Evolutionary conservation across 208 protist genomes (phyloP), one percentile per base, ranked within the genome.

Genomic region (Acanthamoeba quina): DNA sequence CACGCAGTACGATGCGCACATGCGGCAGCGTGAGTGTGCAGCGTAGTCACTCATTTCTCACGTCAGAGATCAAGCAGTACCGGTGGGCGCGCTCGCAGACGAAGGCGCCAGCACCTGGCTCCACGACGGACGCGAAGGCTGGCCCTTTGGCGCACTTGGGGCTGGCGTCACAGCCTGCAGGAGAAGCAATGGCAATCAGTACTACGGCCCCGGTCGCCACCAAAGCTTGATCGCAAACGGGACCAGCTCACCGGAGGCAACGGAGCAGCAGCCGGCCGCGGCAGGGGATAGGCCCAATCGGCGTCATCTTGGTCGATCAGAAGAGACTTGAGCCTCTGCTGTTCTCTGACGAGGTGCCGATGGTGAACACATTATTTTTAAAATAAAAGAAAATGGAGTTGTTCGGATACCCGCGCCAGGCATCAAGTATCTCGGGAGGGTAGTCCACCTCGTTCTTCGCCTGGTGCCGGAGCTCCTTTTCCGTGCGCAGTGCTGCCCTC

Each of bases 211-310:
- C 52, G 5, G 11, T 7, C 52, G 9, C 1, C 52, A 56, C 52
- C 3, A 17, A 56, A 19, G 15, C 52, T 2, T 17, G 52, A n/a
- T n/a, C n/a, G 3, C 3, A 4, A 1, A 4, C 41, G 4, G 41
- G 52, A 17, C 52, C 52, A 56, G 15, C 52, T 2, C 52, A 56
- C 52, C 15, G 52, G 52, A 56, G 52, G n/a, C 15, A 19, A 19
- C 58, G 2, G 58, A 2, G 58, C 58, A 2, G 58, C 62, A 29
- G 62, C 26, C 19, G 62, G 31, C 17, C 34, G n/a, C n/a, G n/a
- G 5, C 6, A 83, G 10, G 54, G 74, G 74, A 83, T 58, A 83
- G n/a, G 34, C 41, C 82, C 82, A 90, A 2, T 90, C 82, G 0
- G 58, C 17, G 56, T 31, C 82, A 26, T 90, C 82, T 6, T 70